phyloP scores from a whole-genome alignment of 352 stramenopile species.

The Globisporangium apiculatum region DNA sequence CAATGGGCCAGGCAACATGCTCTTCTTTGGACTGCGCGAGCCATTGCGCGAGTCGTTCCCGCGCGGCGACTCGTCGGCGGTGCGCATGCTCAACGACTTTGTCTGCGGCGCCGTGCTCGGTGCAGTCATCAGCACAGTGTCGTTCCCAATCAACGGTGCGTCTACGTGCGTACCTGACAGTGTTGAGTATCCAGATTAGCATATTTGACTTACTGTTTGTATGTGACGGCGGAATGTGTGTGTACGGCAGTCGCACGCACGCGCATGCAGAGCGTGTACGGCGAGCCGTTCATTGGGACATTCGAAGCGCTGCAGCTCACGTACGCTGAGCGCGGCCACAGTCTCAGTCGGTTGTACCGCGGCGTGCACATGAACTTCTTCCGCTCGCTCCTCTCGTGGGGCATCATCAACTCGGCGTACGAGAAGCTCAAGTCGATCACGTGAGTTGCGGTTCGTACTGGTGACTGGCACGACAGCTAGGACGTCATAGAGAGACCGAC shows the following conservation, averaged over 20 bases:
- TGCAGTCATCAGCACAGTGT: slow-evolving; percentile 77
- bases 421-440: slow-evolving; percentile 81
- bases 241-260: slow-evolving; percentile 50
- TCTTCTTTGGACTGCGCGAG: slow-evolving; percentile 82
- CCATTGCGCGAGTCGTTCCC: slow-evolving; percentile 66
- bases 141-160: slow-evolving; percentile 80
- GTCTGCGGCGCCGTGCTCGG: slow-evolving; percentile 78
- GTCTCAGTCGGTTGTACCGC: slow-evolving; percentile 62
- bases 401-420: slow-evolving; percentile 88
- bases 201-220: background rate
- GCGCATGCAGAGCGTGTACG: slow-evolving; percentile 80
- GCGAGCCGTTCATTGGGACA: slow-evolving; percentile 48
- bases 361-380: slow-evolving; percentile 88
- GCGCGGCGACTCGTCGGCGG: slow-evolving; percentile 25
- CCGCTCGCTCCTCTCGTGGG: slow-evolving; percentile 81
- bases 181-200: too few species aligned
- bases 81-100: slow-evolving; percentile 72
- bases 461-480: too few species aligned
- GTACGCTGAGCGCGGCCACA: slow-evolving; percentile 63
- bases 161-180: background rate
- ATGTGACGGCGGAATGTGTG: background rate
- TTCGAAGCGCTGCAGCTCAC: slow-evolving; percentile 54
- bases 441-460: slow-evolving; percentile 12
- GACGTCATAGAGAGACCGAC: too few species aligned
- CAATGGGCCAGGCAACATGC: slow-evolving; percentile 78